These are phyloP conservation scores for Flammula alnicola DNA, from an alignment of 1,284 basidiomycete species.

Conservation along the genomic window DNA sequence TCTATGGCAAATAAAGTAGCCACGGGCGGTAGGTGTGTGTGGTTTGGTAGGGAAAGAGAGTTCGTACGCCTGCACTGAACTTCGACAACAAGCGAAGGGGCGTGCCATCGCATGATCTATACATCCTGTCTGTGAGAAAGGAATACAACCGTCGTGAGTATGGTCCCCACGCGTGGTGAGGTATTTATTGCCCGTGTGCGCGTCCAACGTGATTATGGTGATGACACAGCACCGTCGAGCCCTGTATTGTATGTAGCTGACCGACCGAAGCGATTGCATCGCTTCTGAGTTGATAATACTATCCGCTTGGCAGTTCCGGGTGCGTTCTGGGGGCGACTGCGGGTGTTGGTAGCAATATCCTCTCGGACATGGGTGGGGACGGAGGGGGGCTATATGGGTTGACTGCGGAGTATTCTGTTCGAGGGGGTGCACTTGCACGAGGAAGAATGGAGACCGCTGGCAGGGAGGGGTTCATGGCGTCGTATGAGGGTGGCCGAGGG, in stretches of 20 bases:
- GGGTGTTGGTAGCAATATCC: conserved; percentile 9
- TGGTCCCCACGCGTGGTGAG: conserved; percentile 6
- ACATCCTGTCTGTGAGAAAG: conserved; percentile 13
- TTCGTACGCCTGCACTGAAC: too few relatives aligned
- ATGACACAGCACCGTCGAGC: conserved; percentile 16
- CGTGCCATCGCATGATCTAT: too few relatives aligned
- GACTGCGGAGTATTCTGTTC: conserved; percentile 11
- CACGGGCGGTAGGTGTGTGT: too few relatives aligned
- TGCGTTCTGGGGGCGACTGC: conserved; percentile 12
- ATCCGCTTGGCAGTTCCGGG: conserved; percentile 24
- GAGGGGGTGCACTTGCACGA: background rate
- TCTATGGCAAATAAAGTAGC: too few relatives aligned
- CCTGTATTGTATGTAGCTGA: conserved; percentile 5
- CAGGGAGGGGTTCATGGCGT: conserved; percentile 9
- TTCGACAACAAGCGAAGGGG: too few relatives aligned
- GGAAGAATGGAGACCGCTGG: conserved; percentile 2
- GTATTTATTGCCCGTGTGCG: conserved; percentile 6
- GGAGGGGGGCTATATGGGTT: conserved; percentile 24
- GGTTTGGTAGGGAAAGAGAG: too few relatives aligned
- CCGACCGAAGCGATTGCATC: background rate
- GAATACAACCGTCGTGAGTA: conserved; percentile 12
- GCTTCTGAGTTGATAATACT: conserved; percentile 6
- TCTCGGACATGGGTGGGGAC: conserved; percentile 23
- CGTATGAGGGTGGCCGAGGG: conserved; percentile 46
- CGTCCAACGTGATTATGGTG: conserved; percentile 9